Conservation (phyloP, 495 filamentous ascomycete species). For the Evernia prunastri region DNA sequence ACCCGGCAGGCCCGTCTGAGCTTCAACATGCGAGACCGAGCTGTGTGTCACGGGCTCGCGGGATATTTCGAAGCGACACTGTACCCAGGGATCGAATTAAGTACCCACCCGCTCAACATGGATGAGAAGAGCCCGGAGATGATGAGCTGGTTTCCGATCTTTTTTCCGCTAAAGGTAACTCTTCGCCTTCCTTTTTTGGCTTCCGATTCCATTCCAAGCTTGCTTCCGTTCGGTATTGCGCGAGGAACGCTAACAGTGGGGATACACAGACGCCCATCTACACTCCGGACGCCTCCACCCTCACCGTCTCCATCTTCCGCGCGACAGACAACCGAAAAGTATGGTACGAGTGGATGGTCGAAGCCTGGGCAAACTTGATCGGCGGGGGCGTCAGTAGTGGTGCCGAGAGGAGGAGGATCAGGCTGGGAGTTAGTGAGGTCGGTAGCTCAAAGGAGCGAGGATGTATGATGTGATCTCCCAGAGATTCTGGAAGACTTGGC, state of each 20-base stretch:
- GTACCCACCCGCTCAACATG: conserved; percentile 88
- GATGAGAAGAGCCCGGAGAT: conserved; percentile 87
- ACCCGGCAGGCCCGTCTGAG: conserved; percentile 63
- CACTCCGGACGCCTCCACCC: conserved; percentile 72
- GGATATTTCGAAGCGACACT: conserved; percentile 95
- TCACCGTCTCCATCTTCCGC: conserved; percentile 89
- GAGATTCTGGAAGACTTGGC: not conserved
- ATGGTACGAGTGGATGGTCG: conserved; percentile 98
- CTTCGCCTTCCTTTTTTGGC: not conserved
- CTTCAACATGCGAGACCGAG: conserved; percentile 65
- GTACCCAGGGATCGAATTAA: conserved; percentile 77
- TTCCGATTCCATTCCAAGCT: not conserved
- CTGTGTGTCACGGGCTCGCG: conserved; percentile 82
- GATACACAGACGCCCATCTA: conserved; percentile 69
- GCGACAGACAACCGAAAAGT: conserved; percentile 92
- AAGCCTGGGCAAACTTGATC: conserved; percentile 41
- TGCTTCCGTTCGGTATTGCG: no score
- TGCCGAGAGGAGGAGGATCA: conserved; percentile 52
- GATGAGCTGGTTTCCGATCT: conserved; percentile 99
- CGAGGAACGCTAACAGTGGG: no score
- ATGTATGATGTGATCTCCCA: conserved; percentile 68
- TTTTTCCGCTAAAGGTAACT: conserved; percentile 88
- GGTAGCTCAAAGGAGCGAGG: conserved; percentile 86
- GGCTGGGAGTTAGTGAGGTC: conserved; percentile 73
- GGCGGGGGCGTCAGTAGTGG: not conserved